phyloP scores from a whole-genome alignment of 192 early-diverging fungal genomes.

The Mortierella hygrophila region DNA sequence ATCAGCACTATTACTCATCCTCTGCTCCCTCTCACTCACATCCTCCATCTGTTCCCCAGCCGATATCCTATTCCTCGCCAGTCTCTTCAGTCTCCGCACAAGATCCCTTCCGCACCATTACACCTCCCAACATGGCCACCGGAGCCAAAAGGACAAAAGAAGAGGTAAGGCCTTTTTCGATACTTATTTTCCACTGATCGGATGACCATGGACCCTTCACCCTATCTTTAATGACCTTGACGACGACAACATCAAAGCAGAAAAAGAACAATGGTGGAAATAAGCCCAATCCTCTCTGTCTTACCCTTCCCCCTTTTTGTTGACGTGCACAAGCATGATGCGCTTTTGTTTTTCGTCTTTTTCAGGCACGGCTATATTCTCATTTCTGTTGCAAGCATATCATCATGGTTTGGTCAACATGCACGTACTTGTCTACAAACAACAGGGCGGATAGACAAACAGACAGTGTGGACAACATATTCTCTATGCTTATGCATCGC shows the following conservation, averaged over 20 bases:
- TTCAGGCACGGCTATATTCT: neutral
- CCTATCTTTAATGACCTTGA: neutral
- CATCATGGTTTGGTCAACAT: neutral
- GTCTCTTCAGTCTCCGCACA: constrained; percentile 4
- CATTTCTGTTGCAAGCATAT: neutral
- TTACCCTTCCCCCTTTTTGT: neutral
- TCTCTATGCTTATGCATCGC: neutral
- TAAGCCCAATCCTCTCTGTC: neutral
- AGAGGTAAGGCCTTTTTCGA: constrained; percentile 3
- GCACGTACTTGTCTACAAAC: neutral
- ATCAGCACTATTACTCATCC: constrained; percentile 1
- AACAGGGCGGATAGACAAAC: neutral
- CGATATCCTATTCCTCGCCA: constrained; percentile 5
- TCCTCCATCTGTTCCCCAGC: neutral
- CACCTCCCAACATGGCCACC: neutral
- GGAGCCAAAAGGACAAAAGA: constrained; percentile 18
- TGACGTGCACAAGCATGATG: constrained; percentile 1
- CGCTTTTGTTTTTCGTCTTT: neutral
- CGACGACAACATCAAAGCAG: neutral
- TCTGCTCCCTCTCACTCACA: constrained; percentile 7
- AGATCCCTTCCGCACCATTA: constrained; percentile 5
- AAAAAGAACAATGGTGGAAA: neutral
- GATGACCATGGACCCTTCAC: constrained; percentile 12
- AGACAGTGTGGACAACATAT: neutral
- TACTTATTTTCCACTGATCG: neutral